Percentiles rank a stretch among this genome's conserved stretches.
Evolutionary conservation across 148 eudicot species (phyloP).

Genomic region (Chenopodium album): DNA sequence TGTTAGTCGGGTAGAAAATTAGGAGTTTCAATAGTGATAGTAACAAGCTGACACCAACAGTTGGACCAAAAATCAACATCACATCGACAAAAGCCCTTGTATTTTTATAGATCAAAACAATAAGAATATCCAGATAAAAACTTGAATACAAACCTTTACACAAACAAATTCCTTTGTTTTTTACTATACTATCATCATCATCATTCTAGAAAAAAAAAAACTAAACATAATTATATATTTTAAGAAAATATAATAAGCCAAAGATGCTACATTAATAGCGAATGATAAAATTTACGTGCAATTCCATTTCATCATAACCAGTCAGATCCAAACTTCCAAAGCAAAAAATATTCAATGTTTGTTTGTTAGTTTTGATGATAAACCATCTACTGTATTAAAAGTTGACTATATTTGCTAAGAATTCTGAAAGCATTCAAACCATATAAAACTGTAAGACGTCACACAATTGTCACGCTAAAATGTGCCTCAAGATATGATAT

Average conservation of each 20-base stretch:
- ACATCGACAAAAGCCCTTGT: background rate
- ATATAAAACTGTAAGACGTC: background rate
- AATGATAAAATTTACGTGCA: background rate
- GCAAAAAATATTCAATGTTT: background rate
- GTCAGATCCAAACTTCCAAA: too few relatives aligned
- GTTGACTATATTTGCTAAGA: background rate
- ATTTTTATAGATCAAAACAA: background rate
- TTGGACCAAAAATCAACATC: background rate
- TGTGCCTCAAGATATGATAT: background rate
- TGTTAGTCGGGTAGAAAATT: background rate
- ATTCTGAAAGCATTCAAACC: background rate
- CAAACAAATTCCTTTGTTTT: background rate
- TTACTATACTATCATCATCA: background rate
- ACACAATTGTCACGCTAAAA: background rate
- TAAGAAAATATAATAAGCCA: background rate
- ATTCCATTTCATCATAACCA: background rate
- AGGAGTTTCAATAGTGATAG: background rate
- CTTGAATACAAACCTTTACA: background rate
- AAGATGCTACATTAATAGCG: background rate
- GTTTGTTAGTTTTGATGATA: background rate
- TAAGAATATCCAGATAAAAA: background rate
- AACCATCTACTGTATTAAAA: background rate
- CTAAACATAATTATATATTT: background rate
- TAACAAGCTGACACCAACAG: background rate
- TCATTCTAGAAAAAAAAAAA: background rate